Evolutionary conservation across 2,329 filamentous ascomycete species (phyloP).

Genomic region (Alternaria arbusti): DNA sequence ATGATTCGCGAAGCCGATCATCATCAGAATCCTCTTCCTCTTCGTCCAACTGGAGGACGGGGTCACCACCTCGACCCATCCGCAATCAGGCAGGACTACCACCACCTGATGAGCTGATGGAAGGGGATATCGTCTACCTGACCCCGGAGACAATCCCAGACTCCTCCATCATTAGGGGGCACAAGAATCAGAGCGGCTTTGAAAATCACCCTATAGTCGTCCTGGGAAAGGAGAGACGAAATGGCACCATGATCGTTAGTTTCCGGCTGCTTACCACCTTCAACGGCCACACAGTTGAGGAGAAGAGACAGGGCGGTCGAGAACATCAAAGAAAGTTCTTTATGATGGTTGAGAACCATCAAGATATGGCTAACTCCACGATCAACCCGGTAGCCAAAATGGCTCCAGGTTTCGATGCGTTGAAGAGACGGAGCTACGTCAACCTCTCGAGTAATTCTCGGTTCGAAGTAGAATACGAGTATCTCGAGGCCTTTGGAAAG

Average conservation of each 20-base stretch:
- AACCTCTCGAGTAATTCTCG: conserved; percentile 17
- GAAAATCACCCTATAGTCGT: conserved; percentile 19
- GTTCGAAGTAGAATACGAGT: conserved; percentile 22
- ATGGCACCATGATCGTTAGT: conserved; percentile 8
- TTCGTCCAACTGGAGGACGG: conserved; percentile 5
- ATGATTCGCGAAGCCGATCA: background rate
- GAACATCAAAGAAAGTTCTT: conserved; percentile 8
- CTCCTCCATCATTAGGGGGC: conserved; percentile 3
- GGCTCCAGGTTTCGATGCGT: conserved; percentile 14
- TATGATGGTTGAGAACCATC: conserved; percentile 16
- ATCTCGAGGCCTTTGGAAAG: conserved; percentile 14
- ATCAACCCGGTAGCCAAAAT: conserved; percentile 9
- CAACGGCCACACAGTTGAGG: conserved; percentile 5
- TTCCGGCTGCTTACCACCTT: conserved; percentile 22
- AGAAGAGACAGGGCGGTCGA: background rate
- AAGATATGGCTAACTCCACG: background rate
- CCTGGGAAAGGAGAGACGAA: background rate
- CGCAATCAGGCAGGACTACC: background rate
- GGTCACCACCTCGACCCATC: background rate
- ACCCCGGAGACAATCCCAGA: background rate
- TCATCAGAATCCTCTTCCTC: conserved; percentile 1
- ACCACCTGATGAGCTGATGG: background rate
- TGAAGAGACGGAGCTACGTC: conserved; percentile 25
- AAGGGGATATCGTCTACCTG: conserved; percentile 13
- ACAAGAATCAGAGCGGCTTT: background rate